Conservation (phyloP, 2,329 filamentous ascomycete species). For the Fusarium xyrophilum region DNA sequence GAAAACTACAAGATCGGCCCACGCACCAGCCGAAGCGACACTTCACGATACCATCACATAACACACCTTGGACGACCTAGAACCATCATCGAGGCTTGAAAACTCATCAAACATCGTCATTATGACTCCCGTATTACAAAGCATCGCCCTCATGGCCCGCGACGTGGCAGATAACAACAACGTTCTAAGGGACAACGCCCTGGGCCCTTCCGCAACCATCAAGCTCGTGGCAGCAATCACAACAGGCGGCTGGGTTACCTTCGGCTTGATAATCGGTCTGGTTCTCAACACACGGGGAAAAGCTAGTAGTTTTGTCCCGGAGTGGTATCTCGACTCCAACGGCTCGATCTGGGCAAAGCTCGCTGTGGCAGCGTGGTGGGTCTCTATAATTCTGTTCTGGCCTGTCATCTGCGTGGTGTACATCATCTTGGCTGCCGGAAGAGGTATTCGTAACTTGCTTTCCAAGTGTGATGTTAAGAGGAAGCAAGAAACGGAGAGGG, state of each 20-base stretch:
- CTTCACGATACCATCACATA: background rate
- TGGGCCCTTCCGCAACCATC: conserved; percentile 16
- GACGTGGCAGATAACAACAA: background rate
- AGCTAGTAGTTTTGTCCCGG: conserved; percentile 44
- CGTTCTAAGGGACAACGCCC: conserved; percentile 11
- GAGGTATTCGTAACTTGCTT: conserved; percentile 46
- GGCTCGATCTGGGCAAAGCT: conserved; percentile 32
- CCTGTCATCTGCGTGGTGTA: conserved; percentile 72
- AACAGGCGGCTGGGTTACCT: conserved; percentile 42
- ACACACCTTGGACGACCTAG: background rate
- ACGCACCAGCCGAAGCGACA: background rate
- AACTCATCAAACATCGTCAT: background rate
- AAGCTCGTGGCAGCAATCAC: conserved; percentile 40
- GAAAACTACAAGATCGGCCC: background rate
- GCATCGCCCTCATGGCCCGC: background rate
- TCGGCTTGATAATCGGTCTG: conserved; percentile 44
- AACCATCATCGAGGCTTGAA: background rate
- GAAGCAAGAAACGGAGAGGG: background rate
- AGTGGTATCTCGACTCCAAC: conserved; percentile 45
- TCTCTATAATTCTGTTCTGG: conserved; percentile 42
- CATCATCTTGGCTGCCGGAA: conserved; percentile 68
- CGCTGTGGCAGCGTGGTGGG: conserved; percentile 42
- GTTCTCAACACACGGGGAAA: conserved; percentile 43
- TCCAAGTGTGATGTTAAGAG: conserved; percentile 56
- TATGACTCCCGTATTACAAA: background rate